These are phyloP conservation scores for Plicaturopsis crispa DNA, from an alignment of 768 basidiomycete species.

Conservation along the genomic window DNA sequence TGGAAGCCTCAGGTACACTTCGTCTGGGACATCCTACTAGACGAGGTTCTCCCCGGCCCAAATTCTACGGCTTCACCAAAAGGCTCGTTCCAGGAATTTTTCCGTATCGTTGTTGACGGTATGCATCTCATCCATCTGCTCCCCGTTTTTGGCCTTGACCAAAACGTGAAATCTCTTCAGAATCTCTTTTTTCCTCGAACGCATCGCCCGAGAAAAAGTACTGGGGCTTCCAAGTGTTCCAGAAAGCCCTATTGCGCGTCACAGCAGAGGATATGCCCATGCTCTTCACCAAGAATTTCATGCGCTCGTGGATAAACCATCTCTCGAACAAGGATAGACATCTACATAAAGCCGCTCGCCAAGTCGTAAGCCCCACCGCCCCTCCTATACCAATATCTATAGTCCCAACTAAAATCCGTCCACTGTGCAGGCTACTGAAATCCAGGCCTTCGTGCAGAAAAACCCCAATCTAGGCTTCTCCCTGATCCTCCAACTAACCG, in stretches of 20 bases:
- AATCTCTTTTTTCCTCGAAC: slow-evolving; percentile 78
- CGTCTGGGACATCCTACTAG: slow-evolving; percentile 81
- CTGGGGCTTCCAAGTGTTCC: slow-evolving; percentile 94
- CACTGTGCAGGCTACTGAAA: slow-evolving; percentile 51
- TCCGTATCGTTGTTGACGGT: slow-evolving; percentile 89
- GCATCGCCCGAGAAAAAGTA: slow-evolving; percentile 86
- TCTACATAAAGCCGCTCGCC: slow-evolving; percentile 80
- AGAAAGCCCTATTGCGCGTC: slow-evolving; percentile 66
- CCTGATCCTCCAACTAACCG: slow-evolving; percentile 78
- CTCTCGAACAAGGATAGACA: slow-evolving; percentile 83
- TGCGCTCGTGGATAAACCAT: slow-evolving; percentile 96
- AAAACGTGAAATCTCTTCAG: slow-evolving; percentile 30
- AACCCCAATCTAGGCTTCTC: slow-evolving; percentile 80
- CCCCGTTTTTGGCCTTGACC: not conserved
- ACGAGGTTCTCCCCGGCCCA: slow-evolving; percentile 54
- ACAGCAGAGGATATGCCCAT: slow-evolving; percentile 63
- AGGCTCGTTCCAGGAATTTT: slow-evolving; percentile 86
- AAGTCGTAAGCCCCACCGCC: slow-evolving; percentile 54
- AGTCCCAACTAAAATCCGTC: slow-evolving; percentile 2
- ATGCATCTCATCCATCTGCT: slow-evolving; percentile 14
- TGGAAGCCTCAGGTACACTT: slow-evolving; percentile 94
- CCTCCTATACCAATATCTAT: not conserved
- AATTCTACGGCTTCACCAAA: slow-evolving; percentile 25
- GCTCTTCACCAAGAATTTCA: slow-evolving; percentile 91
- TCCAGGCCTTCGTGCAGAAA: slow-evolving; percentile 66